Conservation (phyloP, 352 stramenopile genomes). For the Phytophthora tentaculata region DNA sequence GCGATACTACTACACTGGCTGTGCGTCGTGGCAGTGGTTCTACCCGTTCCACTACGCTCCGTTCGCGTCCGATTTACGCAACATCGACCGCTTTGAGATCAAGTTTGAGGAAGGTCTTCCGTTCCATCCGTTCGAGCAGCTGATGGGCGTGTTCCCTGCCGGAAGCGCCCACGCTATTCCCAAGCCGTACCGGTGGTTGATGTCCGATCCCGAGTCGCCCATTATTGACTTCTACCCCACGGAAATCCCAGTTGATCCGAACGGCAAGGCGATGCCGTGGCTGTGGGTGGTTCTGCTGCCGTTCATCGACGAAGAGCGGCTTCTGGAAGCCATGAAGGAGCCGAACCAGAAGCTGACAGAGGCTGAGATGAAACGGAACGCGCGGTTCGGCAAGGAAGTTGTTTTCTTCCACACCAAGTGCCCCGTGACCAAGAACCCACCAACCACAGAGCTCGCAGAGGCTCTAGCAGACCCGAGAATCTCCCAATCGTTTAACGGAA, state of each 20-base stretch:
- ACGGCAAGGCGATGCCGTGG: conserved; percentile 99
- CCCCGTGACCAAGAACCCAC: conserved; percentile 46
- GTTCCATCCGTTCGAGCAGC: conserved; percentile 97
- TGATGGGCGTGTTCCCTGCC: conserved; percentile 98
- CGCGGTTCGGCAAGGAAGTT: conserved; percentile 83
- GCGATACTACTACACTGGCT: conserved; percentile 99
- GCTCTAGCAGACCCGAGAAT: conserved; percentile 52
- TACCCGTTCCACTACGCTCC: conserved; percentile 99
- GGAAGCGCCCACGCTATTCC: conserved; percentile 94
- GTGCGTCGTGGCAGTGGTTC: conserved; percentile 99
- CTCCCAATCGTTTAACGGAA: conserved; percentile 74
- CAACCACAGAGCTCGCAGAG: conserved; percentile 53
- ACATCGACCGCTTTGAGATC: conserved; percentile 90
- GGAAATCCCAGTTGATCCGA: conserved; percentile 97
- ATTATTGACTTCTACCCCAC: conserved; percentile 98
- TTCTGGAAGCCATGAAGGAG: conserved; percentile 91
- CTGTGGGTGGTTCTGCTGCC: conserved; percentile 98
- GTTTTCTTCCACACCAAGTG: conserved; percentile 84
- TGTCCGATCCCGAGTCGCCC: conserved; percentile 95
- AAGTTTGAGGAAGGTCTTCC: conserved; percentile 95
- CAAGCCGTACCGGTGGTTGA: conserved; percentile 94
- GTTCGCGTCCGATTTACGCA: conserved; percentile 92
- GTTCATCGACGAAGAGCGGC: conserved; percentile 98
- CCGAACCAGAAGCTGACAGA: conserved; percentile 71
- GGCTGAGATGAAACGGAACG: conserved; percentile 85